A percentile compares a stretch with the other conserved stretches of the same genome.
These are phyloP conservation scores for Fragaria vesca DNA, from an alignment of 306 rosid species.

Conservation along the genomic window DNA sequence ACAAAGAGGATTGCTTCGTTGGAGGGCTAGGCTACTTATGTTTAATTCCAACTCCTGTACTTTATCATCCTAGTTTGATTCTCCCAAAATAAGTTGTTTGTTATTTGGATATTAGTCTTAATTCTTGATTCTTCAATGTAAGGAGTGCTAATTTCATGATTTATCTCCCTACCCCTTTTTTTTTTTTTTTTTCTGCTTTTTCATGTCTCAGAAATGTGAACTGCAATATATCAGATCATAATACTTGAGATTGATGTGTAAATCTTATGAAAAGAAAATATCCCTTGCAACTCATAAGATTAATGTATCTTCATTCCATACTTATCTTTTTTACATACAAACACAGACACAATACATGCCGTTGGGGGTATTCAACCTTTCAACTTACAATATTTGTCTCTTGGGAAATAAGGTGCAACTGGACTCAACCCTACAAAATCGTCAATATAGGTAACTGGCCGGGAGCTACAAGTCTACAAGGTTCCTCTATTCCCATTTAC, in stretches of 20 bases:
- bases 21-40: not conserved
- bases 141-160: not conserved
- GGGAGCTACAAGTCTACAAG: constrained; percentile 8
- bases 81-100: not conserved
- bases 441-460: constrained; percentile 10
- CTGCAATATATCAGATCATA: not conserved
- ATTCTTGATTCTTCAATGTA: too few relatives aligned
- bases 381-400: not conserved
- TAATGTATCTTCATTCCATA: not conserved
- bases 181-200: not conserved
- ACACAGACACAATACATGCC: not conserved
- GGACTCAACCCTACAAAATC: constrained; percentile 7
- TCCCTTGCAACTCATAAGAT: not conserved
- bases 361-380: not conserved
- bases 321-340: not conserved
- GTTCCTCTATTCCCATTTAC: not conserved
- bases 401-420: not conserved
- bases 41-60: not conserved
- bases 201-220: not conserved
- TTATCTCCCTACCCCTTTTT: not conserved
- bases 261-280: not conserved
- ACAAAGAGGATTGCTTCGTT: not conserved
- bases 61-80: not conserved
- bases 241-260: too few relatives aligned
- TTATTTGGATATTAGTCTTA: too few relatives aligned